Conservation (phyloP, 768 basidiomycete genomes). For the Sarcomyxa edulis region DNA sequence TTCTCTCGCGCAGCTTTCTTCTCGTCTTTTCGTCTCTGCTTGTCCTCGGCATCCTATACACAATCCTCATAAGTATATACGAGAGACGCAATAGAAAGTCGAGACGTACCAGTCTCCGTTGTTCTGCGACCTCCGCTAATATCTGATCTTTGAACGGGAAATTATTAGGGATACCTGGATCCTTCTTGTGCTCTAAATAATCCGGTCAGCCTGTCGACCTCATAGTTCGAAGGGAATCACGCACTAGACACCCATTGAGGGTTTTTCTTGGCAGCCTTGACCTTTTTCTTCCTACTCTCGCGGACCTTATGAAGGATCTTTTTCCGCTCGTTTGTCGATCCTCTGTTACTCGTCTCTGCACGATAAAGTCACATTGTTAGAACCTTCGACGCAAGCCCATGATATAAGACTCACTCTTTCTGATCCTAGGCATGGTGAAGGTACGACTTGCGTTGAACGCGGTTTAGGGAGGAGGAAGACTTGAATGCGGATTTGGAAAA, state of each 20-base stretch:
- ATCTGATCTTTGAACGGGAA: conserved; percentile 95
- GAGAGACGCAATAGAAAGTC: not conserved
- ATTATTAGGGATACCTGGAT: conserved; percentile 89
- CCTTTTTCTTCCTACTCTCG: conserved; percentile 72
- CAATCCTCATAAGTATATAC: not conserved
- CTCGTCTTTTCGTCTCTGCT: conserved; percentile 58
- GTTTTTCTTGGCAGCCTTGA: conserved; percentile 73
- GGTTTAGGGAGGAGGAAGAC: not conserved
- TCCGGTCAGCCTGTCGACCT: not conserved
- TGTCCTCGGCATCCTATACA: conserved; percentile 71
- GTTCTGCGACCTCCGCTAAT: conserved; percentile 82
- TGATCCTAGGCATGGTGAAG: conserved; percentile 54
- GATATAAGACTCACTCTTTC: conserved; percentile 48
- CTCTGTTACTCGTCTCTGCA: conserved; percentile 81
- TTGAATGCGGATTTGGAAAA: too few relatives aligned
- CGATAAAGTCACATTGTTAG: conserved; percentile 7
- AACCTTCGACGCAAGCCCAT: conserved; percentile 1
- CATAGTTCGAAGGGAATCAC: conserved; percentile 20
- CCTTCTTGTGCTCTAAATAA: conserved; percentile 67
- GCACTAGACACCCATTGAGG: conserved; percentile 85
- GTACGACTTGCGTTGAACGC: not conserved
- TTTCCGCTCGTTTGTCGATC: conserved; percentile 64
- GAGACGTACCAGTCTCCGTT: conserved; percentile 61
- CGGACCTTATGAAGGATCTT: conserved; percentile 71
- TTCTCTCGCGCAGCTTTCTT: conserved; percentile 38